Evolutionary conservation across 306 rosid genomes (phyloP), one percentile per base, ranked within the genome.

Genomic region (Luffa acutangula): DNA sequence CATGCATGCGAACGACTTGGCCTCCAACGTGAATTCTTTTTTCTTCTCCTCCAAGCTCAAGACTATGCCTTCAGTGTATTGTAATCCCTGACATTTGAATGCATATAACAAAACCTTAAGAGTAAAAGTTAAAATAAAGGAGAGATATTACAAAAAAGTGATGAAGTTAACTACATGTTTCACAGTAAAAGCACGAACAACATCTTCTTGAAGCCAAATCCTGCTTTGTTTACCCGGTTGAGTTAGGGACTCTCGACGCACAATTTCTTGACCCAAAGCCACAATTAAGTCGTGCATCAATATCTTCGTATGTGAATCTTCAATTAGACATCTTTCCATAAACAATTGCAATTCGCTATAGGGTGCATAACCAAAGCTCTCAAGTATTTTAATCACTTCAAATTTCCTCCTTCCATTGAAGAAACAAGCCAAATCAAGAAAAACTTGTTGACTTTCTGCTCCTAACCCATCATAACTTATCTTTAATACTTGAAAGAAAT

Each of bases 351-450:
- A 12, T 39, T 57, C 82, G 7, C 3, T 53, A 4, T 2, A 2
- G 0, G 78, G 51, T 21, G 0, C 8, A 42, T 57, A 56, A 17
- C 49, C 37, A 63, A 25, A 63, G 9, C 70, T 63, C 37, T 63
- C 41, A 9, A 63, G 70, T 25, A 63, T 8, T 63, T 63, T 15
- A 8, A 63, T 33, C 5, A 31, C 70, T 25, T 9, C 11, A 0
- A 5, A 0, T 25, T 6, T 33, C 39, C 6, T 34, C 14, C 9
- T 63, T 15, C 70, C 41, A 3, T 34, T 48, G 39, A 78, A 78
- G 62, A 78, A 78, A 64, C 81, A 78, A 17, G 81, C 63, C 31
- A 78, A 25, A 15, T 78, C 81, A 33, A 79, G 6, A n/a, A 78
- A 78, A 3, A 12, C 0, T 51, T 79, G 21, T 20, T 79, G 54